Percentiles rank a stretch among this genome's conserved stretches.
phyloP scores from a whole-genome alignment of 495 filamentous ascomycete species.

The Annulohypoxylon bovei region DNA sequence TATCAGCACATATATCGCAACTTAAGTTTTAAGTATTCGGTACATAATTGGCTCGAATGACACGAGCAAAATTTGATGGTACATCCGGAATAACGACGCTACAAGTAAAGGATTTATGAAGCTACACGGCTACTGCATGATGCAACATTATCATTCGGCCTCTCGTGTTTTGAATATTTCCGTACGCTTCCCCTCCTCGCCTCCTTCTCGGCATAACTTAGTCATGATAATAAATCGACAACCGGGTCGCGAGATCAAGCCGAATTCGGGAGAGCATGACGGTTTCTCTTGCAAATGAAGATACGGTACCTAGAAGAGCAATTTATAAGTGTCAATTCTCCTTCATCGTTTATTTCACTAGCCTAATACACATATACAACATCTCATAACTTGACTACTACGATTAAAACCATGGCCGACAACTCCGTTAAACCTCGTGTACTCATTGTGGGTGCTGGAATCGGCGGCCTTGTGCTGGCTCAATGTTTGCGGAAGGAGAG shows the following conservation, averaged over 20 bases:
- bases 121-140: background rate
- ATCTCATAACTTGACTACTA: background rate
- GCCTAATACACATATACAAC: background rate
- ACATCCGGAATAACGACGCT: background rate
- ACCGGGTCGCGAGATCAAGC: background rate
- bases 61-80: background rate
- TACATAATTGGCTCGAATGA: background rate
- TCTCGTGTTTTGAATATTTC: background rate
- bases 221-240: background rate
- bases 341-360: background rate
- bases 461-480: constrained; percentile 51
- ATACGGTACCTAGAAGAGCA: background rate
- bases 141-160: background rate
- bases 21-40: too few species aligned
- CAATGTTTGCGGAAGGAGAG: constrained; percentile 60
- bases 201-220: background rate
- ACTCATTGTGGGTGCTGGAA: constrained; percentile 48
- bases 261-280: background rate
- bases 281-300: background rate
- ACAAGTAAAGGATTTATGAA: background rate
- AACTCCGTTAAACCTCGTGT: constrained; percentile 36
- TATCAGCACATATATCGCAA: too few species aligned
- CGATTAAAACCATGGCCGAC: constrained; percentile 12
- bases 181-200: background rate
- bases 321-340: background rate